phyloP scores from a whole-genome alignment of 2,329 filamentous ascomycete species.

The Curvularia lunata region DNA sequence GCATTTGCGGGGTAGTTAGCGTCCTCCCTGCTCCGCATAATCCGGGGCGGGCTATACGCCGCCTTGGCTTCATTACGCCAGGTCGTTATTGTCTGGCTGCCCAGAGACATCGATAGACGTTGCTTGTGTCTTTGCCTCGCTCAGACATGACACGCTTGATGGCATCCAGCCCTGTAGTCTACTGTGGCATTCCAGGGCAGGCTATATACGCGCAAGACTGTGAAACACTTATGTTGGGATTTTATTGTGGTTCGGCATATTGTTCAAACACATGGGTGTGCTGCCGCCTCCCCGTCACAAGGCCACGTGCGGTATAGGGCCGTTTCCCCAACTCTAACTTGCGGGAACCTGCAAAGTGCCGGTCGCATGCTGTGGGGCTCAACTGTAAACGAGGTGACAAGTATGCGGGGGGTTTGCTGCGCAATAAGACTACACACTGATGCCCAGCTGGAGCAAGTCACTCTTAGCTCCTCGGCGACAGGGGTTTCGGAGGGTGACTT shows the following conservation, averaged over 20 bases:
- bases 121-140: background rate
- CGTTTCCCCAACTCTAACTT: constrained; percentile 19
- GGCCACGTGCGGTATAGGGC: constrained; percentile 1
- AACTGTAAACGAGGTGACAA: constrained; percentile 4
- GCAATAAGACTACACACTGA: constrained; percentile 15
- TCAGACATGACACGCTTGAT: background rate
- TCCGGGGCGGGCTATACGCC: background rate
- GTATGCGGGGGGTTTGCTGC: constrained; percentile 20
- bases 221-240: constrained; percentile 3
- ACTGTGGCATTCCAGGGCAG: background rate
- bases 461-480: constrained; percentile 4
- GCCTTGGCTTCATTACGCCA: background rate
- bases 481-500: constrained; percentile 4
- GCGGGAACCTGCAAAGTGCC: constrained; percentile 10
- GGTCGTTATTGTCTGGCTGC: background rate
- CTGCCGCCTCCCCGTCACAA: constrained; percentile 6
- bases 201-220: constrained; percentile 3
- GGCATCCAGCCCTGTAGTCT: background rate
- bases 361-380: constrained; percentile 22
- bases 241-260: constrained; percentile 3
- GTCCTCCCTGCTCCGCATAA: background rate
- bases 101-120: background rate
- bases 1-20: constrained; percentile 2
- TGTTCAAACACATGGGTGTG: constrained; percentile 4
- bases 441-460: constrained; percentile 13